Evolutionary conservation across 352 stramenopile genomes (phyloP).

Genomic region (Globisporangium spiculum): DNA sequence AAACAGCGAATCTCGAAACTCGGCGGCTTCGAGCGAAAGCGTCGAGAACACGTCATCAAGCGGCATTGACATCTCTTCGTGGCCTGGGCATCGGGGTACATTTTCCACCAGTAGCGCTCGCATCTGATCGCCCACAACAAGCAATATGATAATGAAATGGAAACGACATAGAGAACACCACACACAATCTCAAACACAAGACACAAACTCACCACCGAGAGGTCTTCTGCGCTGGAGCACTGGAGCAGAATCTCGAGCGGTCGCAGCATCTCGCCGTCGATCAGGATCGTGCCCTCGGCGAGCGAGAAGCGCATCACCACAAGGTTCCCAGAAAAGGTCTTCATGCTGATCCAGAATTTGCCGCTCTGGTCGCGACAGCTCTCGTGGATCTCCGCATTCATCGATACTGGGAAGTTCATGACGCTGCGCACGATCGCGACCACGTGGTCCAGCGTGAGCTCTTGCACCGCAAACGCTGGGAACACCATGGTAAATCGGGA

Average conservation of each 20-base stretch:
- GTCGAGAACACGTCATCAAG: slow-evolving; percentile 19
- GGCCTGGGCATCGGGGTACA: slow-evolving; percentile 7
- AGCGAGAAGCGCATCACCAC: slow-evolving; percentile 38
- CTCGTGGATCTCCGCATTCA: slow-evolving; percentile 25
- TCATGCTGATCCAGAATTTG: slow-evolving; percentile 51
- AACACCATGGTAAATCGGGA: slow-evolving; percentile 21
- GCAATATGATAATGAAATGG: no score
- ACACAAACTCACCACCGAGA: slow-evolving; percentile 43
- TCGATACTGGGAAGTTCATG: slow-evolving; percentile 21
- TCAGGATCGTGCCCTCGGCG: slow-evolving; percentile 13
- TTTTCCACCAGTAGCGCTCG: slow-evolving; percentile 38
- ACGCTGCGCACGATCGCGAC: slow-evolving; percentile 29
- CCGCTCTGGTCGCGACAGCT: slow-evolving; percentile 38
- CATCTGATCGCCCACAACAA: slow-evolving; percentile 24
- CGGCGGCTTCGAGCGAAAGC: slow-evolving; percentile 18
- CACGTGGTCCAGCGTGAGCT: slow-evolving; percentile 29
- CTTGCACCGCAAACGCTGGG: slow-evolving; percentile 15
- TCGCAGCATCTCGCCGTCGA: slow-evolving; percentile 21
- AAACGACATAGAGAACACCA: neutral
- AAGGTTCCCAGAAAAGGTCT: slow-evolving; percentile 39
- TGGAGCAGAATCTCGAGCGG: slow-evolving; percentile 48
- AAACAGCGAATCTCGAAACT: slow-evolving; percentile 5
- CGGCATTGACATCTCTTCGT: slow-evolving; percentile 20
- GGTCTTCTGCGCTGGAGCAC: slow-evolving; percentile 50
- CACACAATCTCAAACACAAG: neutral